A percentile compares a stretch with the other conserved stretches of the same genome.
Conservation (phyloP, 768 basidiomycete species). For the Plicaturopsis crispa region DNA sequence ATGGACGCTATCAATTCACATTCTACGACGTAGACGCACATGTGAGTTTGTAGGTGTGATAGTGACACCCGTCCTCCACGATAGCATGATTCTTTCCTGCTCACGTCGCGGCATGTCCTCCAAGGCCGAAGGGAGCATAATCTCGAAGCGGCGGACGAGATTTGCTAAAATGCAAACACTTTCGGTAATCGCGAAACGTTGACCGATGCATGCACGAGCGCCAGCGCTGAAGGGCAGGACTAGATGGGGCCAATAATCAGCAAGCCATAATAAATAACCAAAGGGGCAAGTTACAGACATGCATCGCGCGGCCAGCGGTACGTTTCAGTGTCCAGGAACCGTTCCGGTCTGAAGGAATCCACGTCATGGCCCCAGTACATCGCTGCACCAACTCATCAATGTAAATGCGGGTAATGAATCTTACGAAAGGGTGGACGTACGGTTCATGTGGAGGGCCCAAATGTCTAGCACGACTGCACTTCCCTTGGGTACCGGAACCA, state of each 20-base stretch:
- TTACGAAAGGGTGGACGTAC: slow-evolving; percentile 19
- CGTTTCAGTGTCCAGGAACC: slow-evolving; percentile 40
- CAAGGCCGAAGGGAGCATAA: slow-evolving; percentile 31
- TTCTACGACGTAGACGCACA: slow-evolving; percentile 15
- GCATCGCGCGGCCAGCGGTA: slow-evolving; percentile 48
- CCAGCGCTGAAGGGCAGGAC: slow-evolving; percentile 40
- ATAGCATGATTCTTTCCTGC: slow-evolving; percentile 24
- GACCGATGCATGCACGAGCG: slow-evolving; percentile 39
- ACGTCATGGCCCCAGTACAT: slow-evolving; percentile 42
- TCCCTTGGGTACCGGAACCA: slow-evolving; percentile 30
- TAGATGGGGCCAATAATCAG: slow-evolving; percentile 7
- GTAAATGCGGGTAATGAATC: not conserved
- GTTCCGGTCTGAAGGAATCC: slow-evolving; percentile 37
- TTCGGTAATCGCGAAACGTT: slow-evolving; percentile 38
- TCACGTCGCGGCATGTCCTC: slow-evolving; percentile 17
- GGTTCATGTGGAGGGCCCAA: slow-evolving; percentile 35
- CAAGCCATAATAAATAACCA: not conserved
- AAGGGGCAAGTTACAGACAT: slow-evolving; percentile 21
- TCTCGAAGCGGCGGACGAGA: slow-evolving; percentile 31
- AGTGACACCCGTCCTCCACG: slow-evolving; percentile 30
- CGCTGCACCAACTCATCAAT: slow-evolving; percentile 22
- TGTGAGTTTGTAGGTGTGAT: slow-evolving; percentile 23
- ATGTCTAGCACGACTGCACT: slow-evolving; percentile 33
- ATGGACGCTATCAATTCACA: too few species aligned
- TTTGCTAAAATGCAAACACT: slow-evolving; percentile 34